These are phyloP conservation scores for Crithidia sp. DNA, from an alignment of 208 protist species.

Conservation along the genomic window DNA sequence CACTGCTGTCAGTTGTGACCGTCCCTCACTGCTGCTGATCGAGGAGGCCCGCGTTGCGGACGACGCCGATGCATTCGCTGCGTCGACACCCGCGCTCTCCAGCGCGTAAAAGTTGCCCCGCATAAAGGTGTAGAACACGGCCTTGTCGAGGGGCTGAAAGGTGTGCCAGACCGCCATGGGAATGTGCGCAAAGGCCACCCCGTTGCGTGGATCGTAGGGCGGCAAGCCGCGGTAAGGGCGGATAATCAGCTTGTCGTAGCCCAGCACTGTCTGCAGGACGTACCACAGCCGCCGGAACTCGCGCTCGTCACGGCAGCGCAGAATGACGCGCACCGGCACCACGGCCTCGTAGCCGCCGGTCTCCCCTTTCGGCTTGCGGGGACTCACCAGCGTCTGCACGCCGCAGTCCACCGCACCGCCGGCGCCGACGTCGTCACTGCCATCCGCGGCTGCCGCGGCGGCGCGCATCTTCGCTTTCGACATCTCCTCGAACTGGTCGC, in stretches of 20 bases:
- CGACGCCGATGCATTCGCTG: background rate
- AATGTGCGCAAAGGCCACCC: slow-evolving; percentile 56
- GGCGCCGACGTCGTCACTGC: background rate
- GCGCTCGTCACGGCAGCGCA: slow-evolving; percentile 51
- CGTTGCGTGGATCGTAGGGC: slow-evolving; percentile 71
- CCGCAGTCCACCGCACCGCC: slow-evolving; percentile 4
- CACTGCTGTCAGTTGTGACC: background rate
- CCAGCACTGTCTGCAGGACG: slow-evolving; percentile 48
- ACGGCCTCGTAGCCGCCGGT: background rate
- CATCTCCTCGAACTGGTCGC: slow-evolving; percentile 56
- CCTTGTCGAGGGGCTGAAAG: slow-evolving; percentile 57
- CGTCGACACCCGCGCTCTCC: slow-evolving; percentile 6
- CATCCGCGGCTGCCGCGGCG: slow-evolving; percentile 8
- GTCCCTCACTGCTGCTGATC: background rate
- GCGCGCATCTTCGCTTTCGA: slow-evolving; percentile 9
- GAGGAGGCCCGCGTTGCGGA: background rate
- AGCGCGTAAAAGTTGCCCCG: slow-evolving; percentile 42
- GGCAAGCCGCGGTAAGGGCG: slow-evolving; percentile 56
- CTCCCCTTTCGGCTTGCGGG: background rate
- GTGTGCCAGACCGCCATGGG: slow-evolving; percentile 54
- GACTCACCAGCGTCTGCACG: slow-evolving; percentile 16
- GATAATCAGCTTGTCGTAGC: slow-evolving; percentile 56
- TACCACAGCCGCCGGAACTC: slow-evolving; percentile 64
- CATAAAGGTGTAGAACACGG: slow-evolving; percentile 59
- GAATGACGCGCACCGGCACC: slow-evolving; percentile 22